Conservation (phyloP, 2,329 filamentous ascomycete species). For the Arachnomyces sp. region DNA sequence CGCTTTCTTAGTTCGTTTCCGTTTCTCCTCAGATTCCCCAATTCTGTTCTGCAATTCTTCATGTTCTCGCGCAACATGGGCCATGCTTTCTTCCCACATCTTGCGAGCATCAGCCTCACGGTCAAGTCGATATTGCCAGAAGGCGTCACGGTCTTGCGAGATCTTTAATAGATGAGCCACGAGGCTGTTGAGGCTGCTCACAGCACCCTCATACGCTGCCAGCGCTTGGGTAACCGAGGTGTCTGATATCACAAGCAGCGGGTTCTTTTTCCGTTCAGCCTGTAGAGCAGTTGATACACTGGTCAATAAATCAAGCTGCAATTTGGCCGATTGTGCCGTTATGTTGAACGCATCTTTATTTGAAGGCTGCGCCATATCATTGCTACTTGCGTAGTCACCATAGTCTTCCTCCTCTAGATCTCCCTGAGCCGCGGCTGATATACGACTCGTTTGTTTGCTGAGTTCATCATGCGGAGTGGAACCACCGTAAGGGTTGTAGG, state of each 20-base stretch:
- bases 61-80: constrained; percentile 87
- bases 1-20: constrained; percentile 79
- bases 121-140: constrained; percentile 93
- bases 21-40: constrained; percentile 82
- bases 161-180: constrained; percentile 84
- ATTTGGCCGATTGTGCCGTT: constrained; percentile 84
- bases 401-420: constrained; percentile 66
- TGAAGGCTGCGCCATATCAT: constrained; percentile 58
- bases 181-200: constrained; percentile 75
- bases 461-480: constrained; percentile 45
- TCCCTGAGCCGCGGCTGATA: constrained; percentile 48
- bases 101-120: constrained; percentile 83
- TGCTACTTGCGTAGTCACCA: constrained; percentile 70
- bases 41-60: constrained; percentile 82
- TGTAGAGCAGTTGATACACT: constrained; percentile 78
- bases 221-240: constrained; percentile 68
- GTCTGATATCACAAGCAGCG: constrained; percentile 65
- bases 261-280: constrained; percentile 60
- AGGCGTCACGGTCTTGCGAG: constrained; percentile 84
- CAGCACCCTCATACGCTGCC: constrained; percentile 77
- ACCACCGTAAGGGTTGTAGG: constrained; percentile 49
- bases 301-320: constrained; percentile 84
- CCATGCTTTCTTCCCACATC: constrained; percentile 99
- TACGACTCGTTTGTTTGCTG: constrained; percentile 40
- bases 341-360: constrained; percentile 95